These are phyloP conservation scores for Sesbania bispinosa DNA, from an alignment of 306 rosid species.

Conservation along the genomic window DNA sequence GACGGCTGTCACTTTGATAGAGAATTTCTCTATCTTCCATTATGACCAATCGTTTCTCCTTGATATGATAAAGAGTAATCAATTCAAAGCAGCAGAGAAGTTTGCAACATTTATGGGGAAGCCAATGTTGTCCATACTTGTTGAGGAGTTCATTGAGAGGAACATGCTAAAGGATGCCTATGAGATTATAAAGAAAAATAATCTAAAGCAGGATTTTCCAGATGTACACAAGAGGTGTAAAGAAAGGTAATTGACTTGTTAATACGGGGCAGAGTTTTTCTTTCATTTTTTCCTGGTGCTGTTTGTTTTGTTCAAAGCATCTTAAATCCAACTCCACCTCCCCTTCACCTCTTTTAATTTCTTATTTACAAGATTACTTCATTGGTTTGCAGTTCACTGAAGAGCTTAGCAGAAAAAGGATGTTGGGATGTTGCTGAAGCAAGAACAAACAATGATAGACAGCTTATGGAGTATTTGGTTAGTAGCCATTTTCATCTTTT, in stretches of 20 bases:
- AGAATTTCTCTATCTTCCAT: slow-evolving; percentile 66
- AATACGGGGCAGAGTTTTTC: not conserved
- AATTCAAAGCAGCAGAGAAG: slow-evolving; percentile 90
- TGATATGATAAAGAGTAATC: slow-evolving; percentile 59
- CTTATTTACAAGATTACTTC: slow-evolving; percentile 19
- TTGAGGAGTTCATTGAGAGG: slow-evolving; percentile 52
- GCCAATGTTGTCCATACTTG: slow-evolving; percentile 64
- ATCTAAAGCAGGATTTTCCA: slow-evolving; percentile 72
- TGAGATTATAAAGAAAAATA: slow-evolving; percentile 66
- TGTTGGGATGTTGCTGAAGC: slow-evolving; percentile 98
- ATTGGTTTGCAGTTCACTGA: slow-evolving; percentile 61
- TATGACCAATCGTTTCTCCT: slow-evolving; percentile 64
- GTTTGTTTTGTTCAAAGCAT: slow-evolving; percentile 24
- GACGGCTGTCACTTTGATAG: slow-evolving; percentile 75
- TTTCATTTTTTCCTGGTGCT: slow-evolving; percentile 41
- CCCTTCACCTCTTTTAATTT: not conserved
- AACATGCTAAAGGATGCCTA: slow-evolving; percentile 78
- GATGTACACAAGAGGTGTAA: slow-evolving; percentile 70
- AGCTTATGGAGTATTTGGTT: slow-evolving; percentile 90
- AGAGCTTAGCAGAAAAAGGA: slow-evolving; percentile 89
- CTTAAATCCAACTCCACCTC: slow-evolving; percentile 5
- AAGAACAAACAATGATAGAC: slow-evolving; percentile 58
- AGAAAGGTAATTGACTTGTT: slow-evolving; percentile 58
- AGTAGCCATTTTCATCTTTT: slow-evolving; percentile 29
- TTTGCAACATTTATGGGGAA: slow-evolving; percentile 91